Evolutionary conservation across 1,284 basidiomycete genomes (phyloP).

Genomic region (Trametes pubescens): DNA sequence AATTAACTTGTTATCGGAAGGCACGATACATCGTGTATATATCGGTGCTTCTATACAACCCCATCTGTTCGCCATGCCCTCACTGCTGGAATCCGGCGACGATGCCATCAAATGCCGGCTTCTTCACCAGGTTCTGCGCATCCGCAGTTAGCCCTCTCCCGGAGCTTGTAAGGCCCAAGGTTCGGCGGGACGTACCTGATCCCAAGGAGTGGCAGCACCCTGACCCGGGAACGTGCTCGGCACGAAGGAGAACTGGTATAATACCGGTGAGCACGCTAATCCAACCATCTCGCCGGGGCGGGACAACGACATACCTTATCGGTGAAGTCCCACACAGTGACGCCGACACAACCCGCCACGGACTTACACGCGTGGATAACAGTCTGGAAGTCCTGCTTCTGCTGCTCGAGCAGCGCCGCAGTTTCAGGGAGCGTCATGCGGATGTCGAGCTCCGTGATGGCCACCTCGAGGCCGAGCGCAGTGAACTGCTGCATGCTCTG

Average conservation of each 20-base stretch:
- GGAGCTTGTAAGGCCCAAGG: too few species aligned
- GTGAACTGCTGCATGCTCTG: conserved; percentile 55
- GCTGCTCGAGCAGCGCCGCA: conserved; percentile 53
- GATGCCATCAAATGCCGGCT: conserved; percentile 42
- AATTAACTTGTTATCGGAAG: too few species aligned
- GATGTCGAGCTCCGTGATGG: conserved; percentile 64
- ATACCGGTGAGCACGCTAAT: conserved; percentile 31
- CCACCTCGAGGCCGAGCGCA: conserved; percentile 60
- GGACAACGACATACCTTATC: conserved; percentile 43
- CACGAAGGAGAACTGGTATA: conserved; percentile 44
- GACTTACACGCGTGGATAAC: conserved; percentile 55
- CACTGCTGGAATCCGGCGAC: conserved; percentile 32
- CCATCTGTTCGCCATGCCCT: too few species aligned
- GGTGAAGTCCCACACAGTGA: conserved; percentile 61
- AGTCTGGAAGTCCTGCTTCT: conserved; percentile 56
- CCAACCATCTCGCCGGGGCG: not conserved
- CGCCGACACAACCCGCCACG: conserved; percentile 52
- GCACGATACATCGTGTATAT: too few species aligned
- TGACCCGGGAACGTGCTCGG: conserved; percentile 43
- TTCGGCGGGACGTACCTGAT: conserved; percentile 31
- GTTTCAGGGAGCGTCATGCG: conserved; percentile 61
- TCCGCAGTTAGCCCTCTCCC: not conserved
- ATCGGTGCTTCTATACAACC: too few species aligned
- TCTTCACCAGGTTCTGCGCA: conserved; percentile 37
- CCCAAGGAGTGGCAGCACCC: conserved; percentile 45